Conservation (phyloP, 2,329 filamentous ascomycete genomes). For the Didymellaceae sp. region DNA sequence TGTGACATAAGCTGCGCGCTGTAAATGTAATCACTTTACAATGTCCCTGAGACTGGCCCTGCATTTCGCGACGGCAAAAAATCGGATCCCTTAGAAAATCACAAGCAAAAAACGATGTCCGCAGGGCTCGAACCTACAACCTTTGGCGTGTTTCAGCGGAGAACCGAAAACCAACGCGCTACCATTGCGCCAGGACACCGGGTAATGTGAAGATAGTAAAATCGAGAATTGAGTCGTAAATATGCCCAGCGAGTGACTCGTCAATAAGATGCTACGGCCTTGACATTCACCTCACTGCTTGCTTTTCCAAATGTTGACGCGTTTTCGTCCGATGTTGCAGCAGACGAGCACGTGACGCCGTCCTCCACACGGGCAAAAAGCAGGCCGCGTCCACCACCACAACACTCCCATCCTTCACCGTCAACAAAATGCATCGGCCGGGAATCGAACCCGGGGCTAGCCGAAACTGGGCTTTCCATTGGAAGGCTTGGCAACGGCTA, state of each 20-base stretch:
- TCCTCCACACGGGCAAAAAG: not conserved
- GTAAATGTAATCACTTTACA: not conserved
- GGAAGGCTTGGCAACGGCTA: conserved; percentile 36
- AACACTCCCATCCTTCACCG: not conserved
- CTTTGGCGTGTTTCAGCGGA: conserved; percentile 27
- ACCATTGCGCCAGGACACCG: conserved; percentile 36
- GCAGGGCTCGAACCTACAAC: conserved; percentile 29
- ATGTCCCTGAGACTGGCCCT: not conserved
- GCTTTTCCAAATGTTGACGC: not conserved
- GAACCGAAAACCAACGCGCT: conserved; percentile 36
- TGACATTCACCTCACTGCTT: not conserved
- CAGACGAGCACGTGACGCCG: not conserved
- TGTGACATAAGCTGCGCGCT: not conserved
- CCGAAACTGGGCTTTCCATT: conserved; percentile 21
- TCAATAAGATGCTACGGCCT: no score
- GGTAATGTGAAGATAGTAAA: not conserved
- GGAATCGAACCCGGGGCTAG: conserved; percentile 42
- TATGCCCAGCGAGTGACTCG: not conserved
- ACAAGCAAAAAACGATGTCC: conserved; percentile 10
- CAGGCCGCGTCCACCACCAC: not conserved
- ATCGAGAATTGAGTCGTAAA: not conserved
- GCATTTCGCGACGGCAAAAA: no score
- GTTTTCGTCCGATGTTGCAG: no score
- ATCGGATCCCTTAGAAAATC: no score
- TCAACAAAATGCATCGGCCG: conserved; percentile 30